Base-by-base conservation (phyloP, 2,329 filamentous ascomycete genomes). In the Trichoderma sp. region DNA sequence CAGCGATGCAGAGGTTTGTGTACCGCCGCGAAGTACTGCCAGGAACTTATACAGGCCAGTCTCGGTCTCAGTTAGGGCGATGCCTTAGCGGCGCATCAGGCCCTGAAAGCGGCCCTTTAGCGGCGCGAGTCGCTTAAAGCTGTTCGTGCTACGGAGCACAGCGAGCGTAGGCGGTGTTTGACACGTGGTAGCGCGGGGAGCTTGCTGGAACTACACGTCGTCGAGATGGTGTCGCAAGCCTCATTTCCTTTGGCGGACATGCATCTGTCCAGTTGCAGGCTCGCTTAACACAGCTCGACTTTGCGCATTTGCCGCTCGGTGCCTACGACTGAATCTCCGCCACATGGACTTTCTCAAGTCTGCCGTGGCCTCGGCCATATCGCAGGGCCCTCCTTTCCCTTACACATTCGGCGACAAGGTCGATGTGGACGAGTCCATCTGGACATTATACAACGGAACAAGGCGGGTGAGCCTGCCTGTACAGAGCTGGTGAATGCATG, bases 291-390 rank as follows among this genome's bases (percentile, higher is more conserved):
- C 63, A 14, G 26, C 24, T 16, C 11, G 10, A 21, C 10, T 30
- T 30, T 34, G 21, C 39, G 8, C 5, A 28, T 8, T n/a, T 11
- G 16, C n/a, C 54, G 16, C 16, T 6, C 10, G 14, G 11, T 2
- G 4, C 28, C 43, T 28, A 39, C 39, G 34, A 21, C 52, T 28
- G 32, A 54, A 37, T 37, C 24, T 14, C 37, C 30, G 14, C 13
- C 26, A 52, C 74, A 99, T 99, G 96, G 94, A 99, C 80, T 98
- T 98, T 77, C 87, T 99, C 77, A 98, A 98, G 82, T 98, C 94
- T 71, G 96, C 96, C 64, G 94, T 98, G 78, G 95, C 94, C 56
- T 98, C 96, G 71, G 95, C 94, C 74, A 98, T 99, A 76, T 93
- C 96, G 56, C 96, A 97, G 79, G 94, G 95, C 2, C 94, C 94